Conservation (phyloP, 345 rosid genomes). For the Populus alba region DNA sequence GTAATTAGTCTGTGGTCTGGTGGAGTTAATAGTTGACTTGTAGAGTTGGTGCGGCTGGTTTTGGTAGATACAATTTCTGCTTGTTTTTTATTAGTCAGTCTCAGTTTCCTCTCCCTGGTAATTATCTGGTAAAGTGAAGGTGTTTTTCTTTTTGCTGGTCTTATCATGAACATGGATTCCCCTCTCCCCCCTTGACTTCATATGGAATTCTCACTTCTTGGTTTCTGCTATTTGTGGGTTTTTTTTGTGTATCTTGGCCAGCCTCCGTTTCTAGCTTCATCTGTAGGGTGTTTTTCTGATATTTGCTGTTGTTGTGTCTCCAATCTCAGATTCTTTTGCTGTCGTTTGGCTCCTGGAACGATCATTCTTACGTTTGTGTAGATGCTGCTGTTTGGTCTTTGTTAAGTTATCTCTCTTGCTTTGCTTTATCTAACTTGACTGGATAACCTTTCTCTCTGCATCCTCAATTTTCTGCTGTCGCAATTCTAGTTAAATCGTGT, state of each 20-base stretch:
- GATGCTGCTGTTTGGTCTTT: no score
- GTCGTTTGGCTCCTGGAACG: not conserved
- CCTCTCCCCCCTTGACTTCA: no score
- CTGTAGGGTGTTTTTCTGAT: not conserved
- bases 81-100: no score
- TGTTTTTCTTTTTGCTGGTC: not conserved
- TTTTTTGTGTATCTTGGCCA: no score
- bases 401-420: no score
- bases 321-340: not conserved
- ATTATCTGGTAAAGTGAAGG: no score
- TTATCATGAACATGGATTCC: not conserved
- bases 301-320: not conserved
- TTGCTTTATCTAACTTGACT: no score
- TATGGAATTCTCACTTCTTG: not conserved
- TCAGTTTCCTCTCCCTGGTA: no score
- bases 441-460: not conserved
- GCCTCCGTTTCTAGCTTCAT: no score
- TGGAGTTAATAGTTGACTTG: no score
- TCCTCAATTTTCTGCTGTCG: not conserved
- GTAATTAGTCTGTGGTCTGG: not conserved
- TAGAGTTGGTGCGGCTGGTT: no score
- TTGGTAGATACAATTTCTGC: no score
- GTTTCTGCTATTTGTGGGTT: not conserved
- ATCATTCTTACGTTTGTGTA: not conserved
- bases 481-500: not conserved